phyloP scores from a whole-genome alignment of 1,139 yeast species.

The Sugiyamaella castrensis region DNA sequence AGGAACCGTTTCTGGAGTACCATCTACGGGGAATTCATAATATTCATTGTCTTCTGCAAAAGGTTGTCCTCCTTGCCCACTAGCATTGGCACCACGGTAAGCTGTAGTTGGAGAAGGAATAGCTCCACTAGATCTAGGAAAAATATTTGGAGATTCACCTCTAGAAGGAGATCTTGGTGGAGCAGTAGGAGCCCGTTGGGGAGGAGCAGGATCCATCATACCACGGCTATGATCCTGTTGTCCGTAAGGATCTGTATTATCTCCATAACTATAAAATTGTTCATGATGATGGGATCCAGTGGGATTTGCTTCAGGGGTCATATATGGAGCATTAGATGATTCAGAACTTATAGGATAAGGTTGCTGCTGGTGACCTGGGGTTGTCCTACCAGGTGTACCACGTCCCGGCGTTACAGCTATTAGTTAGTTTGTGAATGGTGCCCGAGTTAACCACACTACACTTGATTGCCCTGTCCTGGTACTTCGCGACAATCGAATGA shows the following conservation, averaged over 20 bases:
- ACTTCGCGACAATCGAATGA: too few relatives aligned
- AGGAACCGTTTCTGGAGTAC: background rate
- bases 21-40: slow-evolving; percentile 7
- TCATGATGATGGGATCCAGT: slow-evolving; percentile 7
- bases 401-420: background rate
- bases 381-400: background rate
- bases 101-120: background rate
- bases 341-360: slow-evolving; percentile 10
- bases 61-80: background rate
- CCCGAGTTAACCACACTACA: too few relatives aligned
- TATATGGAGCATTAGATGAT: slow-evolving; percentile 6
- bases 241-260: slow-evolving; percentile 11
- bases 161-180: slow-evolving; percentile 3
- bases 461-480: too few relatives aligned
- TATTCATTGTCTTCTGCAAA: slow-evolving; percentile 10
- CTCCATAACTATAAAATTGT: slow-evolving; percentile 10
- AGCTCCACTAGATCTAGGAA: background rate
- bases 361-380: slow-evolving; percentile 4
- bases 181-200: background rate
- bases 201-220: background rate
- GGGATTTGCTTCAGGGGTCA: slow-evolving; percentile 6
- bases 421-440: too few relatives aligned
- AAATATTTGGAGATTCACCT: background rate
- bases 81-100: too few relatives aligned
- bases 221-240: slow-evolving; percentile 3